A percentile compares a stretch with the other conserved stretches of the same genome.
Conservation (phyloP, 805 yeast species). For the Barnettozyma populi region DNA sequence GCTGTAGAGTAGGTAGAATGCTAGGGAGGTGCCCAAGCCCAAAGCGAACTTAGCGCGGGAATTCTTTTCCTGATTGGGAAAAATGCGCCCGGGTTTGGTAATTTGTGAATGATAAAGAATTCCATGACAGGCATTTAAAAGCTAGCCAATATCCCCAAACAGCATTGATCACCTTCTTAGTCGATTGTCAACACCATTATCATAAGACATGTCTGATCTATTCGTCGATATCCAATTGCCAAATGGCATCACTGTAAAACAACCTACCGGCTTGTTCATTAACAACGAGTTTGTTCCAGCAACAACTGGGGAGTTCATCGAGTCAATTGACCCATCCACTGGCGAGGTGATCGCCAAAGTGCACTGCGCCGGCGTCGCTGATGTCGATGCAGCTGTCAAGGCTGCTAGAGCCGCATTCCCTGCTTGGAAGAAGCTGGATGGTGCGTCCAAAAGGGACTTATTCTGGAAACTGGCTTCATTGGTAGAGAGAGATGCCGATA, state of each 20-base stretch:
- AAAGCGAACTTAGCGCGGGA: too few relatives aligned
- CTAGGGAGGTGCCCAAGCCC: too few relatives aligned
- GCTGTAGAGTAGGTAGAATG: too few relatives aligned
- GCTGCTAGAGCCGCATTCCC: slow-evolving; percentile 48
- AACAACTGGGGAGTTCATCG: slow-evolving; percentile 36
- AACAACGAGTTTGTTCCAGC: slow-evolving; percentile 65
- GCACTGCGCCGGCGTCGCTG: slow-evolving; percentile 44
- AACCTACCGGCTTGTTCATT: slow-evolving; percentile 74
- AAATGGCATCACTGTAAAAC: slow-evolving; percentile 59
- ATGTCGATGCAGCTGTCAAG: slow-evolving; percentile 48
- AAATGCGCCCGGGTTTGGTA: not conserved
- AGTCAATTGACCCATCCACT: slow-evolving; percentile 44
- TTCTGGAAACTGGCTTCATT: slow-evolving; percentile 46
- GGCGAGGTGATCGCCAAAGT: slow-evolving; percentile 47
- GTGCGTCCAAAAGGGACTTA: slow-evolving; percentile 40
- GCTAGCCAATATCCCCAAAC: not conserved
- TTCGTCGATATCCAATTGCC: slow-evolving; percentile 46
- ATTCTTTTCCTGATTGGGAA: not conserved
- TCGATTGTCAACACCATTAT: not conserved
- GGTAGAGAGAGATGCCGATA: slow-evolving; percentile 42
- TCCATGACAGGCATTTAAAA: not conserved
- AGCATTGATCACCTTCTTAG: not conserved
- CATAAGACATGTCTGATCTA: slow-evolving; percentile 15
- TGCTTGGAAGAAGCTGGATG: slow-evolving; percentile 43
- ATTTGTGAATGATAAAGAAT: not conserved